Conservation (phyloP, 805 yeast genomes). For the Cyberlindnera euphorbiiphila region DNA sequence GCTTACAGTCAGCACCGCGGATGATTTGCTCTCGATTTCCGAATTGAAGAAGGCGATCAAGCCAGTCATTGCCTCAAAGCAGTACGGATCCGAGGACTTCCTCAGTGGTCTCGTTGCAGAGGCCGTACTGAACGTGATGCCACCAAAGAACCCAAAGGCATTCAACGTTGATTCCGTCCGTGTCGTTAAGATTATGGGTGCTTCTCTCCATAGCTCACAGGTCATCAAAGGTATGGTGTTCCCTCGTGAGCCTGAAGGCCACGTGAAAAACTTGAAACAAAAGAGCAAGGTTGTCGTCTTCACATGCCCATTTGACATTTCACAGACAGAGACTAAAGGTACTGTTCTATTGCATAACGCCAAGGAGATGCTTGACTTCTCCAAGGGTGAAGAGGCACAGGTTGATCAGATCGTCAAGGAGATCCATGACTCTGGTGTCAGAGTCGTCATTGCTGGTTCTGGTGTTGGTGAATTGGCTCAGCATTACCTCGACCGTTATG, state of each 20-base stretch:
- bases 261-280: slow-evolving; percentile 55
- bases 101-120: slow-evolving; percentile 77
- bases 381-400: slow-evolving; percentile 94
- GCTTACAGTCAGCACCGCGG: slow-evolving; percentile 57
- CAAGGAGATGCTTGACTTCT: slow-evolving; percentile 91
- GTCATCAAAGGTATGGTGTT: slow-evolving; percentile 98
- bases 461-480: slow-evolving; percentile 89
- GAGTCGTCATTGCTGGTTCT: slow-evolving; percentile 91
- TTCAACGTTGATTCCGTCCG: slow-evolving; percentile 93
- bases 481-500: slow-evolving; percentile 86
- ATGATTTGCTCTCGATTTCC: slow-evolving; percentile 47
- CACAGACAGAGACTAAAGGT: slow-evolving; percentile 97
- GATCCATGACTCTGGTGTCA: slow-evolving; percentile 77
- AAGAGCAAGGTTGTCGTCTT: slow-evolving; percentile 86
- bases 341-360: slow-evolving; percentile 95
- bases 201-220: slow-evolving; percentile 64
- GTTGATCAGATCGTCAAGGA: slow-evolving; percentile 82
- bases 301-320: slow-evolving; percentile 91
- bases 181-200: slow-evolving; percentile 96
- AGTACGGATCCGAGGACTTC: slow-evolving; percentile 80
- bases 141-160: slow-evolving; percentile 53
- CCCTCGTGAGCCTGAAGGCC: slow-evolving; percentile 96
- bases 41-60: slow-evolving; percentile 69
- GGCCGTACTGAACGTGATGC: slow-evolving; percentile 76
- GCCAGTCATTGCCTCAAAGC: slow-evolving; percentile 91